Evolutionary conservation across 2,329 filamentous ascomycete genomes (phyloP).

Genomic region (Arthrocladium fulminans): DNA sequence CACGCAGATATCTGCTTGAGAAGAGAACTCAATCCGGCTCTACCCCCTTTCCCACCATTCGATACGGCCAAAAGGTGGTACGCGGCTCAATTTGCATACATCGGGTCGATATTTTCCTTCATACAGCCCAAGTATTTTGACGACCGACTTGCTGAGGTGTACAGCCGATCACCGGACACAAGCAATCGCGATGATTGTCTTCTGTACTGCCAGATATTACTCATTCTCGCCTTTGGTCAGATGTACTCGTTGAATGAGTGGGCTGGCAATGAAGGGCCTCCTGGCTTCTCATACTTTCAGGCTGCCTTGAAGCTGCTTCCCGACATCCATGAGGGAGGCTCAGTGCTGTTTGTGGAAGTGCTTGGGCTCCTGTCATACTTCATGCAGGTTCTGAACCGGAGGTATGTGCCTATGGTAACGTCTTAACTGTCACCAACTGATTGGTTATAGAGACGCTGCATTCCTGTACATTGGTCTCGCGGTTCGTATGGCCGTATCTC

Average conservation of each 20-base stretch:
- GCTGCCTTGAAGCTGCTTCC: conserved; percentile 45
- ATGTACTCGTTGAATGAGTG: conserved; percentile 51
- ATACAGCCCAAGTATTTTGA: conserved; percentile 43
- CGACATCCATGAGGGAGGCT: conserved; percentile 48
- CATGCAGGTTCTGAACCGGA: conserved; percentile 49
- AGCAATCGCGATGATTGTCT: conserved; percentile 42
- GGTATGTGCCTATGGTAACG: not conserved
- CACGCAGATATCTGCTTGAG: conserved; percentile 28
- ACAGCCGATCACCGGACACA: conserved; percentile 35
- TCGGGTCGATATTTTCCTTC: conserved; percentile 50
- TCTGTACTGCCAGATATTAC: conserved; percentile 43
- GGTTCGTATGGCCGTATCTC: conserved; percentile 49
- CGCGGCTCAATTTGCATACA: conserved; percentile 46
- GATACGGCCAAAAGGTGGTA: conserved; percentile 45
- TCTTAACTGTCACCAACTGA: not conserved
- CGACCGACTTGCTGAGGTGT: conserved; percentile 36
- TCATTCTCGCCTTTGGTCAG: conserved; percentile 48
- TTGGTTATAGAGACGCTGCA: conserved; percentile 37
- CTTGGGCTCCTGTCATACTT: conserved; percentile 48
- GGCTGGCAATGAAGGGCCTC: conserved; percentile 44
- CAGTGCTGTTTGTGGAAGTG: conserved; percentile 47
- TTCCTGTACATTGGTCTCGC: conserved; percentile 48
- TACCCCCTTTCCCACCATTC: conserved; percentile 41
- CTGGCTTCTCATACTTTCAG: conserved; percentile 49
- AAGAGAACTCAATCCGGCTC: conserved; percentile 20